Percentiles rank a stretch among this genome's conserved stretches.
These are phyloP conservation scores for Penicillium sp. DNA, from an alignment of 2,329 filamentous ascomycete genomes.

Conservation along the genomic window DNA sequence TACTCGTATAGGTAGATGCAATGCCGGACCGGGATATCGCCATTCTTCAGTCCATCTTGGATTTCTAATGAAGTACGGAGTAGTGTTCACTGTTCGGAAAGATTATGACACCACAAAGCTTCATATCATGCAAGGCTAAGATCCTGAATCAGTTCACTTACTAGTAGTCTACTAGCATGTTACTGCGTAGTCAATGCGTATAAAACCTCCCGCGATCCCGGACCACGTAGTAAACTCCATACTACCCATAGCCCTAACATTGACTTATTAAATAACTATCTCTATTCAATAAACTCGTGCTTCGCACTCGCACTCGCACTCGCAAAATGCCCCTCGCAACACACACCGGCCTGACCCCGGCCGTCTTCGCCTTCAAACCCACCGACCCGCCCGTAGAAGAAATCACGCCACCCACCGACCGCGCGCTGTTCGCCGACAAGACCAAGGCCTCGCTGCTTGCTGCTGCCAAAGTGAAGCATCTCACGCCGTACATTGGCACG, in stretches of 20 bases:
- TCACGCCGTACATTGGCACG: slow-evolving; percentile 7
- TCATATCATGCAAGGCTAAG: neutral
- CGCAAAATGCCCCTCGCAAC: slow-evolving; percentile 1
- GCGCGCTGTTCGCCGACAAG: slow-evolving; percentile 5
- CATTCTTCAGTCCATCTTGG: neutral
- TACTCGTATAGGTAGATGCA: no score
- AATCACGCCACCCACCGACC: slow-evolving; percentile 3
- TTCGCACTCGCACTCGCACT: no score
- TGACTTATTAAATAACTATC: no score
- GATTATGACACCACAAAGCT: neutral
- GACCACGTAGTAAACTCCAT: no score
- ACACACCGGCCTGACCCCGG: slow-evolving; percentile 1
- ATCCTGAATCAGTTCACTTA: no score
- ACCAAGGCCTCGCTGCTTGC: neutral
- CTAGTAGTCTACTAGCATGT: no score
- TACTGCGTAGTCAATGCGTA: no score
- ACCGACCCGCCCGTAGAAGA: neutral
- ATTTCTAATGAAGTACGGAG: no score
- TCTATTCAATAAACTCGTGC: no score
- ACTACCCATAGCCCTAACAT: no score
- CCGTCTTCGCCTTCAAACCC: slow-evolving; percentile 4
- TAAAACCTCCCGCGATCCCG: no score
- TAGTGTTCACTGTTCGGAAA: no score
- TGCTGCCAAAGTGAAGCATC: neutral
- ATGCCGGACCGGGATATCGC: neutral